Conservation (phyloP, 176 grass and related monocot genomes). For the Hordeum vulgare region DNA sequence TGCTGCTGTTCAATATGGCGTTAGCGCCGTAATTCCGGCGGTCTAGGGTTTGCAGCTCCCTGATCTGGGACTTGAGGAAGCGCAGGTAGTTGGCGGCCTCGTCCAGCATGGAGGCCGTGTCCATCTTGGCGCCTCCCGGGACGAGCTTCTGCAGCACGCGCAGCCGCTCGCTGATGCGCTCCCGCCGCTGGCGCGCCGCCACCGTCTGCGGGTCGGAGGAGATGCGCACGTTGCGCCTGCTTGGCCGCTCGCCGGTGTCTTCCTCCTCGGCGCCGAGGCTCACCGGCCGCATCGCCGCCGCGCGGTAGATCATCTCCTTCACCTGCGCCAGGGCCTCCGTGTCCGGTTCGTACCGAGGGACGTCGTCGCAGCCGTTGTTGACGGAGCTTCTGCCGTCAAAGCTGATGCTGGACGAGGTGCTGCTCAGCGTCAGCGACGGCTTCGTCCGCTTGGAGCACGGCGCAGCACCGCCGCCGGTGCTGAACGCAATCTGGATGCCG, state of each 20-base stretch:
- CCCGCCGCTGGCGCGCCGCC: conserved; percentile 65
- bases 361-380: background rate
- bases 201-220: conserved; percentile 78
- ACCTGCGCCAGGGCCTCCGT: conserved; percentile 80
- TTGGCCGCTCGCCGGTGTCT: conserved; percentile 38
- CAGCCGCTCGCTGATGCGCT: conserved; percentile 71
- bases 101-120: conserved; percentile 90
- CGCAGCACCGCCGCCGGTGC: background rate
- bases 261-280: conserved; percentile 30
- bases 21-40: conserved; percentile 13
- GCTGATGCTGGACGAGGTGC: conserved; percentile 51
- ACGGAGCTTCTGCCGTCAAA: conserved; percentile 30
- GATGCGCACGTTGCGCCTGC: conserved; percentile 74
- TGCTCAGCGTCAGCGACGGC: conserved; percentile 24
- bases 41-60: conserved; percentile 71
- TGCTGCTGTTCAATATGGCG: background rate
- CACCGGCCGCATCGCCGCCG: conserved; percentile 63
- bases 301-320: conserved; percentile 83
- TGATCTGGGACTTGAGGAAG: conserved; percentile 69
- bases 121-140: conserved; percentile 75
- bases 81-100: conserved; percentile 85
- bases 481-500: conserved; percentile 61
- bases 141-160: conserved; percentile 78
- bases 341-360: conserved; percentile 48
- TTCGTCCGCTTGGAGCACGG: conserved; percentile 25